These are phyloP conservation scores for Ceratobasidium sp. DNA, from an alignment of 1,284 basidiomycete genomes.

Conservation along the genomic window DNA sequence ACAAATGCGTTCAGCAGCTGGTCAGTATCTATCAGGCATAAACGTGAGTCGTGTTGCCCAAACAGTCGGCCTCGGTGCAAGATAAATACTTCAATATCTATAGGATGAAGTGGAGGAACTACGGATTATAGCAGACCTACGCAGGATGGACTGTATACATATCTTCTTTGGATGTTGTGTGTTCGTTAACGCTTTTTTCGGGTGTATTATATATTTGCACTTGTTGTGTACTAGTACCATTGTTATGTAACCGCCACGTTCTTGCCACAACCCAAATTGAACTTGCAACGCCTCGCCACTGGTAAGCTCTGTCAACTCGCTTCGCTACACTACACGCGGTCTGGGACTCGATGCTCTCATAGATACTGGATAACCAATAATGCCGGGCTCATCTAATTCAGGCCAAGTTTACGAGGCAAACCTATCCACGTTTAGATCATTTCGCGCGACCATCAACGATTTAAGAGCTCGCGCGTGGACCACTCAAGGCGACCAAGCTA, in stretches of 20 bases:
- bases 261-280: neutral
- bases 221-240: slow-evolving; percentile 2
- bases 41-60: neutral
- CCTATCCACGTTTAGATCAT: slow-evolving; percentile 22
- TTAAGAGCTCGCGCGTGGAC: slow-evolving; percentile 6
- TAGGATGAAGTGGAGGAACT: neutral
- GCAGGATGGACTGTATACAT: neutral
- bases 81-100: neutral
- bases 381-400: neutral
- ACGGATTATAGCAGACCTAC: neutral
- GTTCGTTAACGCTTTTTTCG: neutral
- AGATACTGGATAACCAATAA: neutral
- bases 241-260: neutral
- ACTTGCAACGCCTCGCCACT: neutral
- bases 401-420: slow-evolving; percentile 39
- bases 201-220: neutral
- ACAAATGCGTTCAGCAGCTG: slow-evolving; percentile 8
- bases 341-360: neutral
- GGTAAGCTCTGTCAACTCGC: neutral
- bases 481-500: slow-evolving; percentile 21
- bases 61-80: neutral
- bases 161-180: neutral
- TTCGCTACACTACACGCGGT: slow-evolving; percentile 5
- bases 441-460: slow-evolving; percentile 35
- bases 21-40: neutral